Evolutionary conservation across 768 basidiomycete species (phyloP), one percentile per base, ranked within the genome.

Genomic region (Macrocybe gigantea): DNA sequence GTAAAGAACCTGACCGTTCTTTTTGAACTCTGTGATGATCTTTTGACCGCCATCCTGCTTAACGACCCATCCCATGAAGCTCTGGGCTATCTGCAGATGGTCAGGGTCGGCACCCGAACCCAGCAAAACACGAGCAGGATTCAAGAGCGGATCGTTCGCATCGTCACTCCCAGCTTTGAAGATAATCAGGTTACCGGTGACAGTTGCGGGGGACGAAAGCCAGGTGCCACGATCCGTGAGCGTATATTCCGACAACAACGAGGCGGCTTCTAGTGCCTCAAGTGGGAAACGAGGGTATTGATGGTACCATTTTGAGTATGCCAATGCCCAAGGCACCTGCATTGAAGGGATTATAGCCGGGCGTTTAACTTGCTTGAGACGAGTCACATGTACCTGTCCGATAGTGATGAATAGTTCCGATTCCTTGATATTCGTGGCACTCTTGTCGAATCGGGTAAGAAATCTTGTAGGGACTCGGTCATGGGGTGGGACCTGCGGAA

Each of bases 371-470:
- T 8, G 41, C 7, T 7, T 31, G 6, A 11, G 7, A 30, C 10
- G 34, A 22, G 22, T 22, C 22, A 22, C 22, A 22, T 53, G 5
- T 45, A 70, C 77, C 61, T 79, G 77, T 6, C 78, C 77, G 30
- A 80, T 77, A 6, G 56, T 62, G 37, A 68, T 64, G 48, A 78
- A 80, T 9, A 80, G 50, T 40, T 64, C 56, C 30, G 71, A 75
- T 49, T 80, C 77, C 50, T 78, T 80, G 59, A 80, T 78, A 54
- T 80, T 79, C 0, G 78, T 80, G 6, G 79, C 78, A 45, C 75
- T 76, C 53, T 79, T 80, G 52, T 82, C 79, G 50, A 66, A 80
- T 3, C 79, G 72, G 1, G 77, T 76, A 11, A 80, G 68, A 59
- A 79, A 80, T 32, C 75, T 29, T 13, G 22, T 34, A 31, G 42